Base-by-base conservation (phyloP, 169 alveolate genomes). In the Plasmodium gallinaceum region DNA sequence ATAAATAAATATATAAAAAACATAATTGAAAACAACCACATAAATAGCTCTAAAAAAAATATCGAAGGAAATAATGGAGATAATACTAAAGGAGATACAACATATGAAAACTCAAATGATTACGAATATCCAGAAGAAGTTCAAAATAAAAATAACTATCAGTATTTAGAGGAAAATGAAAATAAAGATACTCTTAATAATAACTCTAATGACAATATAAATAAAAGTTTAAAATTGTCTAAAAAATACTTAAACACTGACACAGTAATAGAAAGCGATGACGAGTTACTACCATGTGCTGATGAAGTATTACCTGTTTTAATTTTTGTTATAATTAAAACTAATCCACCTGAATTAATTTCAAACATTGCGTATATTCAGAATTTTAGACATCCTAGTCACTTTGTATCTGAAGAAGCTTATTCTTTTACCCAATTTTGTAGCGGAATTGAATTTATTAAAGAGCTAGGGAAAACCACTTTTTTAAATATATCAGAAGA, bases 221-320 rank as follows among this genome's bases (percentile, higher is more conserved):
- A 32, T 32, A 4, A 32, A 32, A 32, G 4, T 32, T 32, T 32
- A 32, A 32, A 32, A 32, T 2, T 32, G 1, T 32, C 39, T 32
- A 32, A 32, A 32, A 32, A 32, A 4, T 32, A 32, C 4, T 32
- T 32, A 32, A 32, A 32, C 4, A 32, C 4, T 32, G 39, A 32
- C 39, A 32, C 39, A 32, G 4, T 32, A 32, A 32, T 32, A 32
- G 39, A 54, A 5, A 22, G 22, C 10, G 83, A 73, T 20, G 92
- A 57, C 10, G 88, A 61, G 18, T n/a, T 80, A 14, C 91, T 93
- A 83, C 94, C 94, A 18, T 92, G 96, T 39, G 97, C 97, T 2
- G 98, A 96, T 57, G 97, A 96, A 69, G 88, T 96, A 7, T 91
- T 96, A 26, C 98, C 98, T 3, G 76, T 95, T 54, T 78, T 96